Conservation (phyloP, 2,329 filamentous ascomycete species). For the Xylariaceae sp. region DNA sequence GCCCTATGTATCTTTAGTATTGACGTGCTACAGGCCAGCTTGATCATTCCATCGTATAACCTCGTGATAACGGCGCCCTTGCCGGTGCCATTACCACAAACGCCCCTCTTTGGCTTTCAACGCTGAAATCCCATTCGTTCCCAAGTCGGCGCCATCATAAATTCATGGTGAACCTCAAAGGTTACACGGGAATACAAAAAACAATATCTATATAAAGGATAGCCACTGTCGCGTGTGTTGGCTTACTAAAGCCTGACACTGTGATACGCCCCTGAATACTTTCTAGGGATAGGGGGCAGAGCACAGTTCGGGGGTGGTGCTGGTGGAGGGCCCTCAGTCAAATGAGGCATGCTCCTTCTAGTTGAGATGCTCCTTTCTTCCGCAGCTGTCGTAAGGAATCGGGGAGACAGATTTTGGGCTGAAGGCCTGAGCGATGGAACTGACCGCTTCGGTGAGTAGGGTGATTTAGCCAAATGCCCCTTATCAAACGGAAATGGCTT, state of each 20-base stretch:
- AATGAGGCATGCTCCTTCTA: constrained; percentile 49
- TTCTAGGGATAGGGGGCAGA: constrained; percentile 49
- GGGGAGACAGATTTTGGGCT: constrained; percentile 9
- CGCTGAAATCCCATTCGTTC: neutral
- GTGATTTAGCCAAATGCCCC: constrained; percentile 10
- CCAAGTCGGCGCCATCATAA: constrained; percentile 18
- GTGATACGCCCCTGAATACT: constrained; percentile 15
- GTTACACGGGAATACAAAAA: constrained; percentile 23
- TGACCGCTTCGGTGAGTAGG: constrained; percentile 28
- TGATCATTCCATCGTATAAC: constrained; percentile 7
- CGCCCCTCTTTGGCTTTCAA: neutral
- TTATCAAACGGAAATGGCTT: constrained; percentile 14
- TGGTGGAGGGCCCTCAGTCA: constrained; percentile 48
- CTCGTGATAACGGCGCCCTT: constrained; percentile 1
- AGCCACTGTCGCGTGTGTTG: neutral
- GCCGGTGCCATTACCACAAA: neutral
- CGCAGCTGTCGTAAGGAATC: constrained; percentile 13
- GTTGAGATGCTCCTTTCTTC: constrained; percentile 27
- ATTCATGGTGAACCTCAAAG: constrained; percentile 23
- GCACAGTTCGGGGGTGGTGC: constrained; percentile 53
- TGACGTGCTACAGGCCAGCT: neutral
- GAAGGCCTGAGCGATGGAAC: constrained; percentile 20
- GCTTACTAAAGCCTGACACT: constrained; percentile 14
- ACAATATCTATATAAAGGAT: neutral
- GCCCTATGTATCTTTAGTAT: neutral